A percentile compares a stretch with the other conserved stretches of the same genome.
These are phyloP conservation scores for Dichotomopilus funicola DNA, from an alignment of 2,329 filamentous ascomycete genomes.

Conservation along the genomic window DNA sequence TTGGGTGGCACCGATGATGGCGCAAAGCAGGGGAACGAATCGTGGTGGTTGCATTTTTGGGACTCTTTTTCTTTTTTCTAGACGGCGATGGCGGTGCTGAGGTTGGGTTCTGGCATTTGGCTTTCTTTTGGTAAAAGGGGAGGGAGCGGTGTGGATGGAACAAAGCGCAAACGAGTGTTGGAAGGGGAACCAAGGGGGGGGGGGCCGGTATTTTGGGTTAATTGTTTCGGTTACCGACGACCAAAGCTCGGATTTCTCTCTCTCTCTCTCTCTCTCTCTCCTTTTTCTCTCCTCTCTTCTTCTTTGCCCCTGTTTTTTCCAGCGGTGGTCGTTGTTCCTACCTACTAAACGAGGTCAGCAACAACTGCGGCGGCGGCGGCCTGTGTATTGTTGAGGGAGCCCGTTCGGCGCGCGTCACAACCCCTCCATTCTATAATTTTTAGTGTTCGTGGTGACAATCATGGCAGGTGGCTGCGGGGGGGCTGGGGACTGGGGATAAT, in stretches of 20 bases:
- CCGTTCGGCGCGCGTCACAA: too few relatives aligned
- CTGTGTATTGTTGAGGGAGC: too few relatives aligned
- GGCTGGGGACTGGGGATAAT: too few relatives aligned
- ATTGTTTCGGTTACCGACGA: too few relatives aligned
- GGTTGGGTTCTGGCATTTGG: too few relatives aligned
- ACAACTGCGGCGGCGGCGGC: too few relatives aligned
- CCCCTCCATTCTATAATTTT: conserved; percentile 12
- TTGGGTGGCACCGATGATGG: too few relatives aligned
- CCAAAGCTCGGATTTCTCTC: not conserved
- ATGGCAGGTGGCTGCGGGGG: too few relatives aligned
- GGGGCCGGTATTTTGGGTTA: too few relatives aligned
- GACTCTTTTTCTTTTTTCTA: conserved; percentile 1
- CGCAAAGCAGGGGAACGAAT: conserved; percentile 1
- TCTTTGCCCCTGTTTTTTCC: not conserved
- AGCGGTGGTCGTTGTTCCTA: not conserved
- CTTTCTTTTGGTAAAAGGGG: not conserved
- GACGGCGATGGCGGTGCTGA: too few relatives aligned
- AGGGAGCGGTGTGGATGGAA: conserved; percentile 1
- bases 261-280: not conserved
- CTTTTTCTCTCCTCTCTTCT: not conserved
- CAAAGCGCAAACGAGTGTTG: too few relatives aligned
- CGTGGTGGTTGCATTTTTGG: conserved; percentile 29
- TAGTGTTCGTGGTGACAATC: conserved; percentile 4
- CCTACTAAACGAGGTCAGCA: not conserved
- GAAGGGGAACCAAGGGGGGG: too few relatives aligned